These are phyloP conservation scores for Melaleuca alternifolia DNA, from an alignment of 345 rosid genomes.

Conservation along the genomic window DNA sequence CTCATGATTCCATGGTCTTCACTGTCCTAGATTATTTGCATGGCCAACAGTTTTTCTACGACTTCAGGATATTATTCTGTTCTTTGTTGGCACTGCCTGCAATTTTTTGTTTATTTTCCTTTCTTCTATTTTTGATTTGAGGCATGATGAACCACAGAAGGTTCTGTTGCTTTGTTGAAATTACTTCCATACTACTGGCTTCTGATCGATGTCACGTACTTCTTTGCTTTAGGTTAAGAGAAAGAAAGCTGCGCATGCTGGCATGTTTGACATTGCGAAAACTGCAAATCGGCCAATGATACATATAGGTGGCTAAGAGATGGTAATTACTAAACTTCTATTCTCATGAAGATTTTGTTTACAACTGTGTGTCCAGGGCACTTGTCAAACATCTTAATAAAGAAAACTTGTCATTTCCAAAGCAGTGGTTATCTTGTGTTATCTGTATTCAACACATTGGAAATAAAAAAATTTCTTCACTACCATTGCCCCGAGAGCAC, in stretches of 20 bases:
- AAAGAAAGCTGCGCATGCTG: constrained; percentile 17
- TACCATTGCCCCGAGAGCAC: not conserved
- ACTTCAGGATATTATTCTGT: not conserved
- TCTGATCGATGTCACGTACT: not conserved
- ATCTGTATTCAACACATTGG: not conserved
- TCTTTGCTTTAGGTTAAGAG: constrained; percentile 4
- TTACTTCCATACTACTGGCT: not conserved
- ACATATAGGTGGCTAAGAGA: constrained; percentile 9
- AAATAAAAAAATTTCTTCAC: not conserved
- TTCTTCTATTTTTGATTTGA: not conserved
- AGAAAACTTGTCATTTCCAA: not conserved
- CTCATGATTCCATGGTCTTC: not conserved
- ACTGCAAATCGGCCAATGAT: constrained; percentile 13
- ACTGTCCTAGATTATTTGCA: not conserved
- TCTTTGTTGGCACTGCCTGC: not conserved
- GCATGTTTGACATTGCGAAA: constrained; percentile 12
- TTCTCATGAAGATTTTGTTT: not conserved
- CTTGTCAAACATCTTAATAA: not conserved
- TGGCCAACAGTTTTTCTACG: not conserved
- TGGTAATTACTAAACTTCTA: not conserved
- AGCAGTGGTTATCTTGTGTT: not conserved
- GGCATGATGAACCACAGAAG: not conserved
- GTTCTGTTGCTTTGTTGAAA: not conserved
- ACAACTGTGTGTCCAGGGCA: not conserved
- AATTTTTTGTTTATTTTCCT: not conserved